Evolutionary conservation across 2,329 filamentous ascomycete species (phyloP).

Genomic region (Hypoxylon sp.): DNA sequence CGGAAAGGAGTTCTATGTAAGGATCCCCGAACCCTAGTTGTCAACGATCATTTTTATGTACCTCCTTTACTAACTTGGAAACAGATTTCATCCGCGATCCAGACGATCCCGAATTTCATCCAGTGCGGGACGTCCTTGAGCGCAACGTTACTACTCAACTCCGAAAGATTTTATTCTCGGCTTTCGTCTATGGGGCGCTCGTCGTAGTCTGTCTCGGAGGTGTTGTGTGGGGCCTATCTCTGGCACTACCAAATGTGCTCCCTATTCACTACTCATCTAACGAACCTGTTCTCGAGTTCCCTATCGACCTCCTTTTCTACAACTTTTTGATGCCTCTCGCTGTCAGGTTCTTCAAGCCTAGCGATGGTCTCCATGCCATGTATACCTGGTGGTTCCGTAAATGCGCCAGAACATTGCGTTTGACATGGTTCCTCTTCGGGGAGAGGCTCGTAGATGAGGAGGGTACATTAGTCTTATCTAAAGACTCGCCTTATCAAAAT

Average conservation of each 20-base stretch:
- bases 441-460: conserved; percentile 87
- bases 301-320: conserved; percentile 94
- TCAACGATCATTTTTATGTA: conserved; percentile 11
- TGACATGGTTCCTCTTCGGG: conserved; percentile 95
- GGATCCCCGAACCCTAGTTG: conserved; percentile 54
- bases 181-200: conserved; percentile 92
- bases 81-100: conserved; percentile 96
- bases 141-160: conserved; percentile 92
- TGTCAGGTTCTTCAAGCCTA: conserved; percentile 86
- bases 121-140: conserved; percentile 95
- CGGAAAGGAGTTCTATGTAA: conserved; percentile 91
- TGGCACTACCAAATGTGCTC: conserved; percentile 78
- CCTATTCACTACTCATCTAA: conserved; percentile 95
- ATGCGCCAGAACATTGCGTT: conserved; percentile 82
- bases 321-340: conserved; percentile 95
- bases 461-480: conserved; percentile 70
- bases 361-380: conserved; percentile 84
- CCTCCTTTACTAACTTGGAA: conserved; percentile 51
- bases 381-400: conserved; percentile 97
- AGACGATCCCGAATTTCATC: conserved; percentile 98
- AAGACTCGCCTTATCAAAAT: conserved; percentile 53
- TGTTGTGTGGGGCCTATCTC: conserved; percentile 91
- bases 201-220: conserved; percentile 95
- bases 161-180: conserved; percentile 95
- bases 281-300: conserved; percentile 93